These are phyloP conservation scores for Hyaloperonospora arabidopsidis DNA, from an alignment of 352 stramenopile genomes.

Conservation along the genomic window DNA sequence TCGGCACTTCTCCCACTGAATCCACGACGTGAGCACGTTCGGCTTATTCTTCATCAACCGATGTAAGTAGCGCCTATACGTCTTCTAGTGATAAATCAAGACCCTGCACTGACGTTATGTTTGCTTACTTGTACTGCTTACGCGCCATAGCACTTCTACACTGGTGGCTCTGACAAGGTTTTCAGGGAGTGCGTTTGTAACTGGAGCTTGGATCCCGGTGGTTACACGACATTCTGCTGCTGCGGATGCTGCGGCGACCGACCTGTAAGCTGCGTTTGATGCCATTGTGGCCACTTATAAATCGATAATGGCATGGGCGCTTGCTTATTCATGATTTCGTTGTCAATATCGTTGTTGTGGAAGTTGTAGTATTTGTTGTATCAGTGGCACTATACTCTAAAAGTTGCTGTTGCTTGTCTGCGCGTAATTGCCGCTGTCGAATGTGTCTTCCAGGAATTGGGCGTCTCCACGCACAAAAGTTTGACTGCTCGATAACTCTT, in stretches of 20 bases:
- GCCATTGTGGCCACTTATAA: not conserved
- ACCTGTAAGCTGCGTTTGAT: not conserved
- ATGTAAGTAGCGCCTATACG: not conserved
- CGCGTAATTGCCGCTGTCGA: not conserved
- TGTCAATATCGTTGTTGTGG: too few relatives aligned
- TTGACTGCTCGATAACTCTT: not conserved
- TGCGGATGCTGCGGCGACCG: not conserved
- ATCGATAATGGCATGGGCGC: not conserved
- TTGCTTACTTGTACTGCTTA: too few relatives aligned
- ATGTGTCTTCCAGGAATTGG: not conserved
- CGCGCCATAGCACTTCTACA: too few relatives aligned
- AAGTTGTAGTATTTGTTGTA: too few relatives aligned
- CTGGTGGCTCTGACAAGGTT: too few relatives aligned
- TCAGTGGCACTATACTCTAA: too few relatives aligned
- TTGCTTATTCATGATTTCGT: not conserved
- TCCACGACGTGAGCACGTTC: not conserved
- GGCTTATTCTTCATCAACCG: not conserved
- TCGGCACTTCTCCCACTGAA: not conserved
- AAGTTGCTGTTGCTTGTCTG: too few relatives aligned
- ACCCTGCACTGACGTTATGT: too few relatives aligned
- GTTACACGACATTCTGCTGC: too few relatives aligned
- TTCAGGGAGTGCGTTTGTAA: too few relatives aligned
- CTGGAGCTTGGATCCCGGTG: too few relatives aligned
- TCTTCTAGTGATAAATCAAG: not conserved
- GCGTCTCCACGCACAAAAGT: not conserved